These are phyloP conservation scores for barrel medic (Medicago truncatula) DNA, from an alignment of 306 rosid species.

Conservation along the genomic window DNA sequence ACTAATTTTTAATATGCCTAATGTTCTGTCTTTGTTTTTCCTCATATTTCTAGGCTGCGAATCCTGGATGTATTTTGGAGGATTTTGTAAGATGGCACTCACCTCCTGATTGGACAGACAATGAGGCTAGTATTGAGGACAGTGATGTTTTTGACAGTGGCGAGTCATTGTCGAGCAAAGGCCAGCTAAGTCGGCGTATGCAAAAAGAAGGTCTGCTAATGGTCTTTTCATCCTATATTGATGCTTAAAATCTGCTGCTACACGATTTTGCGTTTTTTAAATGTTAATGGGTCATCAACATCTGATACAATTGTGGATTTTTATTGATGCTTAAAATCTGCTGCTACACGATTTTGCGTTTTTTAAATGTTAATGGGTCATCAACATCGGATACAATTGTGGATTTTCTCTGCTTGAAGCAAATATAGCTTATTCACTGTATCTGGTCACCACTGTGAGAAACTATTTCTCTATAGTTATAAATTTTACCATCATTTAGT, in stretches of 20 bases:
- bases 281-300: conserved; percentile 16
- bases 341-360: conserved; percentile 27
- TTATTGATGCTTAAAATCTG: conserved; percentile 34
- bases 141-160: conserved; percentile 54
- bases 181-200: conserved; percentile 94
- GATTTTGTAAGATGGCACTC: conserved; percentile 99
- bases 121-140: conserved; percentile 59
- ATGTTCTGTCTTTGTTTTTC: conserved; percentile 38
- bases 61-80: conserved; percentile 99
- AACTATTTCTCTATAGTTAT: conserved; percentile 22
- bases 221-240: conserved; percentile 38
- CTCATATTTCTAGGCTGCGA: conserved; percentile 75
- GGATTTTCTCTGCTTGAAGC: conserved; percentile 21
- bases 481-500: conserved; percentile 20
- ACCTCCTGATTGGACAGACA: conserved; percentile 97
- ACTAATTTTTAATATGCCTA: conserved; percentile 35
- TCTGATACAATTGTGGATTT: conserved; percentile 1
- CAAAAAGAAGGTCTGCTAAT: conserved; percentile 80
- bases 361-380: conserved; percentile 10
- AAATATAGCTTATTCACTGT: conserved; percentile 34
- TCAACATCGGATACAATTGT: conserved; percentile 22
- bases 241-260: conserved; percentile 38
- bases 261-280: background rate
- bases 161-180: conserved; percentile 60
- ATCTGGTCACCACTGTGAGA: conserved; percentile 29